These are phyloP conservation scores for Lanmaoa rubissima DNA, from an alignment of 768 basidiomycete species.

Conservation along the genomic window DNA sequence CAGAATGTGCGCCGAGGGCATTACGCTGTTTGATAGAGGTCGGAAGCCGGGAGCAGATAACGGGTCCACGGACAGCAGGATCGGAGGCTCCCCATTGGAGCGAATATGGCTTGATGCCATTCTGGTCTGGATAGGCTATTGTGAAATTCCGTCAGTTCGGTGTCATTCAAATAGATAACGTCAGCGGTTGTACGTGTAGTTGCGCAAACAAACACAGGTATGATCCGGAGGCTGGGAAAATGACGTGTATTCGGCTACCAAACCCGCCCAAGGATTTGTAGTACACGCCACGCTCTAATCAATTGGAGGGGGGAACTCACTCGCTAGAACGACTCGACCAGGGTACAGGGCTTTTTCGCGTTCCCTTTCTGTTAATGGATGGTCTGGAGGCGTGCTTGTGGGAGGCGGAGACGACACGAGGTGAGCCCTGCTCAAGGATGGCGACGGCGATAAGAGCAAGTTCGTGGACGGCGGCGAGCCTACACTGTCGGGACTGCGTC, in stretches of 20 bases:
- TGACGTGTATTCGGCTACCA: not conserved
- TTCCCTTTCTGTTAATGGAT: conserved; percentile 49
- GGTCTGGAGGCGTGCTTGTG: conserved; percentile 18
- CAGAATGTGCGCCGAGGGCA: conserved; percentile 90
- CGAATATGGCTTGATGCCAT: conserved; percentile 78
- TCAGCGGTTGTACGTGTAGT: conserved; percentile 7
- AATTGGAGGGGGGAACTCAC: conserved; percentile 43
- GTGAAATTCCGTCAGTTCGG: conserved; percentile 9
- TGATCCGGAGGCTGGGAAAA: conserved; percentile 11
- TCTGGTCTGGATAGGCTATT: conserved; percentile 85
- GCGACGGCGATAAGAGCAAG: conserved; percentile 31
- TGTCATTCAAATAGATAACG: conserved; percentile 3
- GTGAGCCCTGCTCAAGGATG: conserved; percentile 23
- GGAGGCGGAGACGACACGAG: conserved; percentile 30
- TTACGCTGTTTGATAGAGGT: conserved; percentile 87
- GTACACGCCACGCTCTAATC: not conserved
- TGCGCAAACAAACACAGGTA: conserved; percentile 3
- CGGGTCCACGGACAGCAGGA: conserved; percentile 70
- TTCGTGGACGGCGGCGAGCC: conserved; percentile 26
- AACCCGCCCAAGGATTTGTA: not conserved
- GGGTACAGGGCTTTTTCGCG: conserved; percentile 79
- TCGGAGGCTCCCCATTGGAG: conserved; percentile 79
- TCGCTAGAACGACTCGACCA: conserved; percentile 78
- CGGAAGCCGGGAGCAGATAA: conserved; percentile 85
- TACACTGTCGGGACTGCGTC: conserved; percentile 9